phyloP scores from a whole-genome alignment of 768 basidiomycete genomes.

The Leccinum variicolor region DNA sequence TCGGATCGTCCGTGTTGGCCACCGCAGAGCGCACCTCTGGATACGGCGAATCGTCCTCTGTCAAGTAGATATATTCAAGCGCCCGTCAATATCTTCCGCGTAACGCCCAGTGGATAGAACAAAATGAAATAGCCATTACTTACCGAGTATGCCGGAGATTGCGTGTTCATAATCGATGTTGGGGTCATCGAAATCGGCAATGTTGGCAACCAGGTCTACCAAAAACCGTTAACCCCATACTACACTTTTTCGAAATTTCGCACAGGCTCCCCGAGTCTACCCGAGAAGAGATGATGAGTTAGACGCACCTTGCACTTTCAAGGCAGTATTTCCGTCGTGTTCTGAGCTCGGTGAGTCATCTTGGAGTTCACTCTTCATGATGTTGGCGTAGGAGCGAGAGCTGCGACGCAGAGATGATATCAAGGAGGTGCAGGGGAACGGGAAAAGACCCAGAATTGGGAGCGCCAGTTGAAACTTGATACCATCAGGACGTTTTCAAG shows the following conservation, averaged over 20 bases:
- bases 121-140: neutral
- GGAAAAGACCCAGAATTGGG: neutral
- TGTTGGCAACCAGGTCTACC: neutral
- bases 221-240: neutral
- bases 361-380: conserved; percentile 13
- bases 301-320: conserved; percentile 2
- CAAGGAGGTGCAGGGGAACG: neutral
- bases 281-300: no score
- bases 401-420: neutral
- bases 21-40: conserved; percentile 80
- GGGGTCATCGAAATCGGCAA: conserved; percentile 34
- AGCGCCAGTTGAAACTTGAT: neutral
- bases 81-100: neutral
- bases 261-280: neutral
- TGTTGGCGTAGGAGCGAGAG: neutral
- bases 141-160: conserved; percentile 18
- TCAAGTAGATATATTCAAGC: neutral
- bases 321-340: conserved; percentile 11
- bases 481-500: neutral
- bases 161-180: conserved; percentile 30
- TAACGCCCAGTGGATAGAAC: neutral
- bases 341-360: neutral
- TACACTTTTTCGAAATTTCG: neutral
- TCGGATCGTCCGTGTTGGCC: conserved; percentile 66
- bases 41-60: conserved; percentile 79